phyloP scores from a whole-genome alignment of 2,329 filamentous ascomycete species.

The Botrytis fragariae region DNA sequence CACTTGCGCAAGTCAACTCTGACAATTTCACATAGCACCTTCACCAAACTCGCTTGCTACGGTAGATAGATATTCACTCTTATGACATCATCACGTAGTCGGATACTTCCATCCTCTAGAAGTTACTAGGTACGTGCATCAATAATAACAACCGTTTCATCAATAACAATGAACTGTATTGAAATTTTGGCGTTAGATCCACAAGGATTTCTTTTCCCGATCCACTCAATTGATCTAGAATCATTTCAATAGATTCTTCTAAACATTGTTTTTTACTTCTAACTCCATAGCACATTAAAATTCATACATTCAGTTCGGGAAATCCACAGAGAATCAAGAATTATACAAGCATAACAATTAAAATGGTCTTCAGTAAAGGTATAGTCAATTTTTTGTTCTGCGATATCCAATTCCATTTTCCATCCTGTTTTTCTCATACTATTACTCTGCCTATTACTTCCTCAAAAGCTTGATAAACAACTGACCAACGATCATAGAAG shows the following conservation, averaged over 20 bases:
- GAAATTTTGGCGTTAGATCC: background rate
- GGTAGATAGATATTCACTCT: background rate
- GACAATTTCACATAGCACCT: too few relatives aligned
- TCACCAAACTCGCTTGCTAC: background rate
- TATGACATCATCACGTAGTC: background rate
- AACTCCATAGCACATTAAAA: background rate
- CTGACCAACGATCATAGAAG: background rate
- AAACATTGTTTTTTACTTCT: background rate
- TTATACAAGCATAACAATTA: background rate
- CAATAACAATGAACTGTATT: background rate
- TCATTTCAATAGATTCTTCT: background rate
- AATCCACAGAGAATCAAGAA: background rate
- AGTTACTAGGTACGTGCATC: background rate
- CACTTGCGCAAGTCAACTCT: too few relatives aligned
- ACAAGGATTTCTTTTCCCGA: background rate
- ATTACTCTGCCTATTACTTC: too few relatives aligned
- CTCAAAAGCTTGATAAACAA: too few relatives aligned
- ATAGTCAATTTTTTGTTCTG: background rate
- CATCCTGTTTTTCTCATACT: accelerated
- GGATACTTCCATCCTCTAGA: background rate
- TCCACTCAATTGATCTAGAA: background rate
- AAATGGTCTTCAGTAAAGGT: background rate
- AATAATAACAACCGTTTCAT: background rate
- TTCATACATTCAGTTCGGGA: background rate
- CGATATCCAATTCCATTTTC: accelerated